phyloP scores from a whole-genome alignment of 805 yeast genomes.

The Metschnikowia arizonensis region DNA sequence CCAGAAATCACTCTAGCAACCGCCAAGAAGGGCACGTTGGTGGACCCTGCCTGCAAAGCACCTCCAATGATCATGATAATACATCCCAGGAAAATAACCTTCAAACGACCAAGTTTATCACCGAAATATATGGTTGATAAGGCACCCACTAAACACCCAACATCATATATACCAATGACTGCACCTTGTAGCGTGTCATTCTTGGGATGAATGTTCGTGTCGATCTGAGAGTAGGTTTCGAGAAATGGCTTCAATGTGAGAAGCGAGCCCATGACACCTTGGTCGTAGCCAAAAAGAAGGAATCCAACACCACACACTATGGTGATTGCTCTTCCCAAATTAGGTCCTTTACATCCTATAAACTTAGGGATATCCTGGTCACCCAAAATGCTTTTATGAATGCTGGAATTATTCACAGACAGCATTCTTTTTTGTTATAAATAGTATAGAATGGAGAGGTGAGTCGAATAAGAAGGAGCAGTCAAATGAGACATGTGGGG shows the following conservation, averaged over 20 bases:
- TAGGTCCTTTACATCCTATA: conserved; percentile 10
- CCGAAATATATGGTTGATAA: conserved; percentile 22
- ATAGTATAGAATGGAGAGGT: no score
- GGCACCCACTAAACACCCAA: conserved; percentile 22
- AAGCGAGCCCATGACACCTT: conserved; percentile 37
- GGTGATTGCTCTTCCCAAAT: conserved; percentile 13
- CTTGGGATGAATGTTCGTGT: conserved; percentile 10
- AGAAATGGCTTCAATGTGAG: conserved; percentile 20
- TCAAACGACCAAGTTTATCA: conserved; percentile 21
- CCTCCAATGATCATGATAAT: conserved; percentile 22
- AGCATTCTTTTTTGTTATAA: background rate
- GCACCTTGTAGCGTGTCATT: conserved; percentile 22
- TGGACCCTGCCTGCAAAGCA: conserved; percentile 23
- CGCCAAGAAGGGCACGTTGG: conserved; percentile 23
- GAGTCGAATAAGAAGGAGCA: background rate
- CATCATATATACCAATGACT: conserved; percentile 22
- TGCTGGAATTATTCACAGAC: conserved; percentile 2
- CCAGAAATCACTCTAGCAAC: conserved; percentile 34
- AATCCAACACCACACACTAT: conserved; percentile 20
- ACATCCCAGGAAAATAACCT: conserved; percentile 20
- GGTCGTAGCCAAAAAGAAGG: conserved; percentile 40
- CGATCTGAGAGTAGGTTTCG: conserved; percentile 18
- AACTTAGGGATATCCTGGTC: conserved; percentile 13
- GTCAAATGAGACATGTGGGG: no score
- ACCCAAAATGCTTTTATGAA: background rate